Base-by-base conservation (phyloP, 495 filamentous ascomycete genomes). In the Letharia columbiana region DNA sequence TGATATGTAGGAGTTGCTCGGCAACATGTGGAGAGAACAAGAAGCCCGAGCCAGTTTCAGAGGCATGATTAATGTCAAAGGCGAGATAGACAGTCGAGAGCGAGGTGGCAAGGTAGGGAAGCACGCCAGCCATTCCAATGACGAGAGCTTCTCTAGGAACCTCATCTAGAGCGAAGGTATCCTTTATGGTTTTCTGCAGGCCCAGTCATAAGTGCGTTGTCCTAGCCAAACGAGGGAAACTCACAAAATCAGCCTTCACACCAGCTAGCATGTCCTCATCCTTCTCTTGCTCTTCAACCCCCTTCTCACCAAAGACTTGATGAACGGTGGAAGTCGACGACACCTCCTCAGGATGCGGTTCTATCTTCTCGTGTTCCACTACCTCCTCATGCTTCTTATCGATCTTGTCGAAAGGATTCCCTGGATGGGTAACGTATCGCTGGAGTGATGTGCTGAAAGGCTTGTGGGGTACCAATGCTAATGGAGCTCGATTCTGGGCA, bases 101-200 rank as follows among this genome's bases (percentile, higher is more conserved):
- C 3, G 93, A 96, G 17, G 94, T 98, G 45, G 83, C 91, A 17
- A 95, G 75, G 79, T 98, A 98, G 7, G 94, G 94, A 17, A 98
- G 67, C 5, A 96, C 89, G 74, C 94, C 94, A 17, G 91, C 91
- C 71, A 95, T 82, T 59, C 94, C 95, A 67, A 98, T 82, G 71
- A 81, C 81, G 64, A 91, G 86, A 52, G 92, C 85, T 73, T 96
- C 88, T 74, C 81, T 84, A 42, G 94, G 94, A 33, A 98, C 93
- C 5, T 80, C 81, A 37, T 77, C 71, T 37, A 98, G 78, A 60
- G 83, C 84, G 77, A 98, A 96, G 15, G 92, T 94, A n/a, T 94
- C 90, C 72, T 88, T 88, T 77, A 98, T 86, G 2, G 84, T 86
- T 80, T 85, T 78, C 92, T 97, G 67, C 37, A 57, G 69, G 6